These are phyloP conservation scores for Quercus lobata DNA, from an alignment of 331 rosid genomes.

Conservation along the genomic window DNA sequence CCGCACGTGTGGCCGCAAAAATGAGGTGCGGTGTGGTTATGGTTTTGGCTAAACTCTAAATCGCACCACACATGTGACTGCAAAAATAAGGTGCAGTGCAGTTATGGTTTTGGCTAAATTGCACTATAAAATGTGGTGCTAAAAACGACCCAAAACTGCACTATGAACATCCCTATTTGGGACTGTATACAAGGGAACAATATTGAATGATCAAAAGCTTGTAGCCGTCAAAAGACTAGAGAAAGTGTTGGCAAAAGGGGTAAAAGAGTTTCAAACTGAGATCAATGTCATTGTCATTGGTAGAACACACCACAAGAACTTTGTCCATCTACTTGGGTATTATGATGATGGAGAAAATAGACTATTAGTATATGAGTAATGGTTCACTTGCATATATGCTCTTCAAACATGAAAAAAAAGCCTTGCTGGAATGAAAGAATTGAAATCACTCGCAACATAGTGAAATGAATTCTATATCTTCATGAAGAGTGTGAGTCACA, in stretches of 20 bases:
- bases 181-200: slow-evolving; percentile 22
- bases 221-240: slow-evolving; percentile 39
- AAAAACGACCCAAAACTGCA: no score
- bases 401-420: slow-evolving; percentile 12
- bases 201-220: slow-evolving; percentile 15
- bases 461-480: slow-evolving; percentile 21
- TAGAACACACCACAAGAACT: slow-evolving; percentile 41
- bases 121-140: rapidly evolving
- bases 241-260: slow-evolving; percentile 39
- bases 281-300: slow-evolving; percentile 32
- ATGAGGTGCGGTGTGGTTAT: no score
- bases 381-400: slow-evolving; percentile 41
- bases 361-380: slow-evolving; percentile 50
- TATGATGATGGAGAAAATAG: slow-evolving; percentile 38
- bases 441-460: slow-evolving; percentile 24
- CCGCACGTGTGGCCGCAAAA: rapidly evolving
- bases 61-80: rapidly evolving
- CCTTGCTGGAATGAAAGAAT: slow-evolving; percentile 47
- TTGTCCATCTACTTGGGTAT: slow-evolving; percentile 42
- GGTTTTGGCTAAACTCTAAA: no score
- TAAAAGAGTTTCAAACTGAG: slow-evolving; percentile 45
- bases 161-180: neutral
- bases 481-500: slow-evolving; percentile 27
- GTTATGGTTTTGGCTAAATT: no score
- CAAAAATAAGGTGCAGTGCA: no score